phyloP scores from a whole-genome alignment of 768 basidiomycete species.

The Russula virescens region DNA sequence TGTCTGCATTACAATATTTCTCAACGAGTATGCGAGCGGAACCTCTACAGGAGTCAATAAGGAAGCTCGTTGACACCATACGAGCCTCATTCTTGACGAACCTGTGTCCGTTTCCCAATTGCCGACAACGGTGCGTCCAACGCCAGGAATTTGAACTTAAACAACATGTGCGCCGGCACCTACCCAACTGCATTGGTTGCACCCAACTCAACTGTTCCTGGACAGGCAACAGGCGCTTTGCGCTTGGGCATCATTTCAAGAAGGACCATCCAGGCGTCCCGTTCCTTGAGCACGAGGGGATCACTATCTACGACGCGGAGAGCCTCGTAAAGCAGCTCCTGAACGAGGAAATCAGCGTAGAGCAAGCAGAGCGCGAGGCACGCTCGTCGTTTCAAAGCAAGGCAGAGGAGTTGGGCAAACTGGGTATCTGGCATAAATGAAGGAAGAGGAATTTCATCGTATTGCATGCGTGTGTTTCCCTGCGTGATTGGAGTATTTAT shows the following conservation, averaged over 20 bases:
- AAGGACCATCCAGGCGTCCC: background rate
- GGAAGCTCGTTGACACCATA: too few species aligned
- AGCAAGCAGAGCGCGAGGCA: background rate
- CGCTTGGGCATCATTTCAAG: background rate
- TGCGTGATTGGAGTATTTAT: too few species aligned
- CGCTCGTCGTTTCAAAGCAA: background rate
- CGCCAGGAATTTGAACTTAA: background rate
- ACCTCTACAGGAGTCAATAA: too few species aligned
- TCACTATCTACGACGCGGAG: slow-evolving; percentile 4
- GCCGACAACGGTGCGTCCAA: background rate
- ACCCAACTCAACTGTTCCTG: background rate
- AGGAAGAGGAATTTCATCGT: background rate
- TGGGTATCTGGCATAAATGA: background rate
- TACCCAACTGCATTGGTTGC: background rate
- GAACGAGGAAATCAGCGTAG: background rate
- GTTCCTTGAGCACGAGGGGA: background rate
- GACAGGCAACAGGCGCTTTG: background rate
- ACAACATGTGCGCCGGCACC: background rate
- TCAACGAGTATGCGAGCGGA: too few species aligned
- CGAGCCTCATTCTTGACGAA: background rate
- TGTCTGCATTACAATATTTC: too few species aligned
- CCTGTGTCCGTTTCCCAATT: background rate
- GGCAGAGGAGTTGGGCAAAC: background rate
- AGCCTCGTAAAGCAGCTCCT: background rate
- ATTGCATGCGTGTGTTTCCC: too few species aligned